Percentiles rank a stretch among this genome's conserved stretches.
phyloP scores from a whole-genome alignment of 257 asterid species.

The Marsdenia floribunda region DNA sequence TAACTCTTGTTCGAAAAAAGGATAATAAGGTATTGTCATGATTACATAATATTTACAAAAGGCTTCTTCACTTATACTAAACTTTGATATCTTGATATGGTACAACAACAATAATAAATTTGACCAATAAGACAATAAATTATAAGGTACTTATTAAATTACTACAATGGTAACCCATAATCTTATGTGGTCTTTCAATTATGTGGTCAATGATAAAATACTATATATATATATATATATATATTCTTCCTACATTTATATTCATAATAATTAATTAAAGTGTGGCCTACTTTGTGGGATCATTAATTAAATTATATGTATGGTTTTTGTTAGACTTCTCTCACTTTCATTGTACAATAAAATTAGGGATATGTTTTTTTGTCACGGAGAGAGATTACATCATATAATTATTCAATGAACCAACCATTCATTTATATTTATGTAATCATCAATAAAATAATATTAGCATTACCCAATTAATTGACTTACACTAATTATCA shows the following conservation, averaged over 20 bases:
- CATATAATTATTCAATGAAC: neutral
- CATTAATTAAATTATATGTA: neutral
- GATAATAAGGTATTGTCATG: too few relatives aligned
- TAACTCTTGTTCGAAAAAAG: too few relatives aligned
- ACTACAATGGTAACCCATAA: neutral
- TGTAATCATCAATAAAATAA: neutral
- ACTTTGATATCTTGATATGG: neutral
- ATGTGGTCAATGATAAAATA: neutral
- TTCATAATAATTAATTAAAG: neutral
- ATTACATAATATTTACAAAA: too few relatives aligned
- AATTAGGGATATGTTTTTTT: conserved; percentile 1
- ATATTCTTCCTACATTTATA: too few relatives aligned
- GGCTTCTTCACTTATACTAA: too few relatives aligned
- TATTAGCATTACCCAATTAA: too few relatives aligned
- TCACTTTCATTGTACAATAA: neutral
- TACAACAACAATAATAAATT: neutral
- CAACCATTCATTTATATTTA: neutral
- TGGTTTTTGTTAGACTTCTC: neutral
- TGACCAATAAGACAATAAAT: neutral
- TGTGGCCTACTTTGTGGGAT: neutral
- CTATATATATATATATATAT: too few relatives aligned
- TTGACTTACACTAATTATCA: neutral
- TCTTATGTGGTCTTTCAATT: neutral
- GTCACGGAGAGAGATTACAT: conserved; percentile 6
- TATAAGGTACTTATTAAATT: neutral